Conservation (phyloP, 129 eudicot species). For the Arctium lappa region DNA sequence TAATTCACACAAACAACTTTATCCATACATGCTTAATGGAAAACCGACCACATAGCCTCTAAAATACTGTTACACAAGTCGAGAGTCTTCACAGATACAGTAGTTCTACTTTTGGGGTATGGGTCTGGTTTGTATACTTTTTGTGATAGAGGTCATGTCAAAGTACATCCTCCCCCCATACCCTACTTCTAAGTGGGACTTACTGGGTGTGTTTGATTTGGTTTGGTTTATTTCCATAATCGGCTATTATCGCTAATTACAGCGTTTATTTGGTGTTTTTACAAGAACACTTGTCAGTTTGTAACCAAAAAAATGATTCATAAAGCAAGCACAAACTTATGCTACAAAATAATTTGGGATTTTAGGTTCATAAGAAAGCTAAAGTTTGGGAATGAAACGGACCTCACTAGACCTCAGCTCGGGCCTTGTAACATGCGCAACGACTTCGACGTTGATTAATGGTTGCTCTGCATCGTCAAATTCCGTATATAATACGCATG, state of each 20-base stretch:
- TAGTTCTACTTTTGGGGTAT: too few species aligned
- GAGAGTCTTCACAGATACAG: too few species aligned
- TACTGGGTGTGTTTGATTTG: not conserved
- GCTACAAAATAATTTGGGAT: not conserved
- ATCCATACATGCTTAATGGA: too few species aligned
- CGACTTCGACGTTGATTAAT: slow-evolving; percentile 85
- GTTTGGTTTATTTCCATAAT: too few species aligned
- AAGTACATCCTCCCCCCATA: too few species aligned
- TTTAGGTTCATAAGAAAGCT: not conserved
- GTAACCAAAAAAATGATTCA: not conserved
- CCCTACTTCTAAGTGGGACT: too few species aligned
- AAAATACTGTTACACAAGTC: too few species aligned
- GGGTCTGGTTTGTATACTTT: too few species aligned
- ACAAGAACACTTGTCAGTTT: not conserved
- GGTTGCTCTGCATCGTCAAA: slow-evolving; percentile 71
- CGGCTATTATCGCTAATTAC: not conserved
- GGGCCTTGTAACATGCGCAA: slow-evolving; percentile 97
- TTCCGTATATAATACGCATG: slow-evolving; percentile 88
- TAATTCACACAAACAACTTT: too few species aligned
- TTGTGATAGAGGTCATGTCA: too few species aligned
- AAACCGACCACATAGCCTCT: too few species aligned
- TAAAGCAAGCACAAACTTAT: not conserved
- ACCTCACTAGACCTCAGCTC: slow-evolving; percentile 97
- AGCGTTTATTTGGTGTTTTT: not conserved
- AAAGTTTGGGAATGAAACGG: not conserved